These are phyloP conservation scores for Myrmaecium sp. DNA, from an alignment of 2,329 filamentous ascomycete species.

Conservation along the genomic window DNA sequence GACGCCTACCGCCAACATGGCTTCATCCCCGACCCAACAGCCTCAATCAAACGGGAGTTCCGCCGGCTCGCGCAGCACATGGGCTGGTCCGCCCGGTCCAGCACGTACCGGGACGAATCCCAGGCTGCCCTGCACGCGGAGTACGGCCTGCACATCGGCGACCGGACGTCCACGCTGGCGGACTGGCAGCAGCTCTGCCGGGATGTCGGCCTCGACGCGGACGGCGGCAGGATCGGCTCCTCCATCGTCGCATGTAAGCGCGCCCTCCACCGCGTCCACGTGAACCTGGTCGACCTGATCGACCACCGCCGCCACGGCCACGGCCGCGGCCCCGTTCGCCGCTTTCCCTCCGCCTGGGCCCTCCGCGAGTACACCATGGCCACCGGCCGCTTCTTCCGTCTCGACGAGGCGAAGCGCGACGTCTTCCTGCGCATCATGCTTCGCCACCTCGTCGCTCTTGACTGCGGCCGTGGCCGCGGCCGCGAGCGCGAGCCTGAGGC, in stretches of 20 bases:
- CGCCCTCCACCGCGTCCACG: slow-evolving; percentile 5
- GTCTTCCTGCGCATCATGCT: too few species aligned
- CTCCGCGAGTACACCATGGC: too few species aligned
- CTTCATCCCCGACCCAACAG: slow-evolving; percentile 8
- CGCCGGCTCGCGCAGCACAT: slow-evolving; percentile 8
- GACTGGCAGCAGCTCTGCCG: slow-evolving; percentile 6
- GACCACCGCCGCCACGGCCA: slow-evolving; percentile 8
- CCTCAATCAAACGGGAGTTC: slow-evolving; percentile 9
- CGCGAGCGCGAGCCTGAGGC: too few species aligned
- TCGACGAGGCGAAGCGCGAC: too few species aligned
- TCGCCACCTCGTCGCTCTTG: too few species aligned
- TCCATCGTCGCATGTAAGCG: not conserved
- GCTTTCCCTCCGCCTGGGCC: too few species aligned
- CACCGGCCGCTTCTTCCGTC: too few species aligned
- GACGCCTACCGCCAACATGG: too few species aligned
- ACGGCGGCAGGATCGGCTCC: slow-evolving; percentile 2
- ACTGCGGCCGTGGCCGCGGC: too few species aligned
- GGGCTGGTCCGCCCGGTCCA: slow-evolving; percentile 7
- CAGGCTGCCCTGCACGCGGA: slow-evolving; percentile 5
- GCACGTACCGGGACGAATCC: slow-evolving; percentile 2
- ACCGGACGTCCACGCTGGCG: slow-evolving; percentile 2
- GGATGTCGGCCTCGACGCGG: slow-evolving; percentile 3
- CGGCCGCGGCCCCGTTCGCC: too few species aligned
- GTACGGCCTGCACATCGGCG: slow-evolving; percentile 6
- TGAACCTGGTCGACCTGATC: slow-evolving; percentile 11